Evolutionary conservation across 148 eudicot species (phyloP).

Genomic region (Beta vulgaris): DNA sequence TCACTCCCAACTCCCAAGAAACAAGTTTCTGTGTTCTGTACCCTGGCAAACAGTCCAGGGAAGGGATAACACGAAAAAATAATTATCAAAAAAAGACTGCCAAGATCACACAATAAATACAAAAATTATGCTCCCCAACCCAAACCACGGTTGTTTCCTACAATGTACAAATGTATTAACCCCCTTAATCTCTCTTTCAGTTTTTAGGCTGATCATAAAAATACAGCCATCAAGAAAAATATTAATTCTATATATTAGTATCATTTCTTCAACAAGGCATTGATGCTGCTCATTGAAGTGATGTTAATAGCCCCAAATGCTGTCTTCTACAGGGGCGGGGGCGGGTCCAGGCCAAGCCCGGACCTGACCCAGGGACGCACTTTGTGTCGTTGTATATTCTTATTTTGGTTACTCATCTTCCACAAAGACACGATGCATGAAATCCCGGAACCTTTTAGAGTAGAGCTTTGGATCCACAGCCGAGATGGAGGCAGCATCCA

Average conservation of each 20-base stretch:
- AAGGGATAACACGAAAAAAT: not conserved
- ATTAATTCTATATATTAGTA: not conserved
- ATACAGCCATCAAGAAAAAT: conserved; percentile 21
- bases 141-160: conserved; percentile 23
- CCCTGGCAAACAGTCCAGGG: conserved; percentile 7
- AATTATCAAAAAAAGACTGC: not conserved
- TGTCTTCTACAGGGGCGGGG: not conserved
- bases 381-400: not conserved
- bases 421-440: conserved; percentile 44
- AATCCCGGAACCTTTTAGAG: conserved; percentile 51
- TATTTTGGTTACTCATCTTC: conserved; percentile 30
- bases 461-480: conserved; percentile 55
- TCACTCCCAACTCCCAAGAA: conserved; percentile 13
- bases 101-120: conserved; percentile 16
- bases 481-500: conserved; percentile 39
- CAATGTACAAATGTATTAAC: conserved; percentile 33
- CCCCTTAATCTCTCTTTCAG: not conserved
- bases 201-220: conserved; percentile 27
- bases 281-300: not conserved
- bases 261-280: not conserved
- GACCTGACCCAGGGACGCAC: no score
- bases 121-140: conserved; percentile 23
- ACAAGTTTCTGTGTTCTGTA: conserved; percentile 4
- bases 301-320: conserved; percentile 14
- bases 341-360: no score